Conservation (phyloP, 2,329 filamentous ascomycete genomes). For the Diaporthe aspalathi region DNA sequence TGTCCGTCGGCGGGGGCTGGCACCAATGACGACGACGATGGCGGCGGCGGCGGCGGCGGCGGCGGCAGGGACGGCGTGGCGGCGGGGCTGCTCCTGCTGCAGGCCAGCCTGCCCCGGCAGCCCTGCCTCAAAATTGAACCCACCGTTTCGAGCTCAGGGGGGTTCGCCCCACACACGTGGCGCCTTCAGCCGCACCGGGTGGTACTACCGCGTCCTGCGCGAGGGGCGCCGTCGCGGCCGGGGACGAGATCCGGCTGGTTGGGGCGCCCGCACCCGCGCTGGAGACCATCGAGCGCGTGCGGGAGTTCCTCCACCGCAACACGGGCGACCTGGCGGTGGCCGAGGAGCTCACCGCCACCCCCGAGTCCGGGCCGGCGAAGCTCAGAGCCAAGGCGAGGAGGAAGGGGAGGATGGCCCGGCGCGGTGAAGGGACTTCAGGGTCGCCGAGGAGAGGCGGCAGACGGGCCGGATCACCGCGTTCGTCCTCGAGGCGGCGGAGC, state of each 20-base stretch:
- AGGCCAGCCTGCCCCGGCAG: slow-evolving; percentile 71
- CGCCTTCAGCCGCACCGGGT: slow-evolving; percentile 69
- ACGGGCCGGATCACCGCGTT: slow-evolving; percentile 64
- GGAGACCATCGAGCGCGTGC: slow-evolving; percentile 73
- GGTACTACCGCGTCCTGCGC: slow-evolving; percentile 72
- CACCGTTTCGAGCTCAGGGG: slow-evolving; percentile 72
- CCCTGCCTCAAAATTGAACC: slow-evolving; percentile 78
- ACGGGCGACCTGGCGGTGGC: slow-evolving; percentile 63
- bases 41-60: no score
- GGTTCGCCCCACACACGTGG: slow-evolving; percentile 70
- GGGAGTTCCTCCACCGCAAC: slow-evolving; percentile 71
- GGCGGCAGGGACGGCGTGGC: no score
- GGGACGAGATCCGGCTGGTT: slow-evolving; percentile 68
- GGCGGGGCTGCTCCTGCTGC: slow-evolving; percentile 60
- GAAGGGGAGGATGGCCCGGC: slow-evolving; percentile 43
- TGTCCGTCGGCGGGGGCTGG: slow-evolving; percentile 56
- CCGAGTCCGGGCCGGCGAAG: slow-evolving; percentile 64
- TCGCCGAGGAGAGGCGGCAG: slow-evolving; percentile 63
- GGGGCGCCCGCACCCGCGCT: slow-evolving; percentile 65
- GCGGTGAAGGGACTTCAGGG: slow-evolving; percentile 58
- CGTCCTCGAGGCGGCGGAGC: slow-evolving; percentile 59
- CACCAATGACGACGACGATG: slow-evolving; percentile 46
- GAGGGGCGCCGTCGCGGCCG: slow-evolving; percentile 65
- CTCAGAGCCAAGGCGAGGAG: slow-evolving; percentile 45
- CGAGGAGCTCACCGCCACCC: slow-evolving; percentile 62